Evolutionary conservation across 2,329 filamentous ascomycete species (phyloP).

Genomic region (Beauveria rudraprayagi): DNA sequence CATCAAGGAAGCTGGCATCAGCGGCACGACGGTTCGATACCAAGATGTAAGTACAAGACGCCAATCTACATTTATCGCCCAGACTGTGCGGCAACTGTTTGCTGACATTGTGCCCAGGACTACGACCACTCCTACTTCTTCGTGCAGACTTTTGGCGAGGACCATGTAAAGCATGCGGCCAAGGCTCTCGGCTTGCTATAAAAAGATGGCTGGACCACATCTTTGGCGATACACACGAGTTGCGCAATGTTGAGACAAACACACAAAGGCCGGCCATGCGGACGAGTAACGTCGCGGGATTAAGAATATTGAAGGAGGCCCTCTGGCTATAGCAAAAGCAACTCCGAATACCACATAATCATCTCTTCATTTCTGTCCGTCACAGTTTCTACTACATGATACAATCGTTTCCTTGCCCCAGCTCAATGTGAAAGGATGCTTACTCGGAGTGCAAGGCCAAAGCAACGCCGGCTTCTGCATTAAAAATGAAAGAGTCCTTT

Average conservation of each 20-base stretch:
- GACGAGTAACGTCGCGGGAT: not conserved
- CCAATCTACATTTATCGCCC: not conserved
- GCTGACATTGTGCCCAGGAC: slow-evolving; percentile 38
- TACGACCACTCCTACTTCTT: slow-evolving; percentile 99
- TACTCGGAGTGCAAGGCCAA: not conserved
- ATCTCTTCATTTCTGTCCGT: not conserved
- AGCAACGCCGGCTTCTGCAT: not conserved
- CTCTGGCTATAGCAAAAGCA: not conserved
- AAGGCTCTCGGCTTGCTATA: slow-evolving; percentile 56
- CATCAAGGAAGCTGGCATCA: slow-evolving; percentile 65
- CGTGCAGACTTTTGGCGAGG: slow-evolving; percentile 81
- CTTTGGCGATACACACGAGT: not conserved
- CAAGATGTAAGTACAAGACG: slow-evolving; percentile 53
- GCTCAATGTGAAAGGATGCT: not conserved
- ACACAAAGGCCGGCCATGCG: too few species aligned
- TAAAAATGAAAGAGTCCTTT: not conserved
- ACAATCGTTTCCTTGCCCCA: not conserved
- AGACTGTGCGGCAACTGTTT: not conserved
- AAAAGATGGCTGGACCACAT: not conserved
- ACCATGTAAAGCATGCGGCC: slow-evolving; percentile 86
- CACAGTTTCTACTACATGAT: not conserved
- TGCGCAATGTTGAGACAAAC: not conserved
- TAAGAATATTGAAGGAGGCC: not conserved
- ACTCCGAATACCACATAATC: not conserved
- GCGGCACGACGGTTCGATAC: slow-evolving; percentile 70